These are phyloP conservation scores for Dicorynia guianensis DNA, from an alignment of 306 rosid genomes.

Conservation along the genomic window DNA sequence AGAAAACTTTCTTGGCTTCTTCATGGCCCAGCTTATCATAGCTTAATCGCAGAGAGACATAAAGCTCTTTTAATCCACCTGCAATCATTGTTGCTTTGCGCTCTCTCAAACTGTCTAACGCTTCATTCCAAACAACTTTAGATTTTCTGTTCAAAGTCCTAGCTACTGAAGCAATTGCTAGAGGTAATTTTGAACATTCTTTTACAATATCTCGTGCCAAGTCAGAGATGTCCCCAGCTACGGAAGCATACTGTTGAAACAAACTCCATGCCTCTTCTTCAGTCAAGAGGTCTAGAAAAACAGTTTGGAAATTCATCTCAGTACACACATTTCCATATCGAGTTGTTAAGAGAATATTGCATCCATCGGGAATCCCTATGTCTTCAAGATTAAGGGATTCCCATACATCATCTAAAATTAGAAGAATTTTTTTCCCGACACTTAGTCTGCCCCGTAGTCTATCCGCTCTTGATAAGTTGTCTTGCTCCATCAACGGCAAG, in stretches of 20 bases:
- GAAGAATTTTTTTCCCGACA: background rate
- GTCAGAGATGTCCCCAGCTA: background rate
- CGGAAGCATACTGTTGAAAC: background rate
- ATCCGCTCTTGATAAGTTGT: fast-evolving
- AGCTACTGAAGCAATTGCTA: no score
- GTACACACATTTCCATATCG: background rate
- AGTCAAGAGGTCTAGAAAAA: background rate
- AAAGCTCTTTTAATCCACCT: no score
- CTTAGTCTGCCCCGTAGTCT: background rate
- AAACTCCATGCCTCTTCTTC: background rate
- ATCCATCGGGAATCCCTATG: background rate
- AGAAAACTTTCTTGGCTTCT: no score
- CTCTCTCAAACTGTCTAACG: no score
- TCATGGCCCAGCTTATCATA: no score
- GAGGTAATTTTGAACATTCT: no score
- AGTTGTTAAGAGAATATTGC: background rate
- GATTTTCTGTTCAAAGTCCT: no score
- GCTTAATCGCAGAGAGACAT: no score
- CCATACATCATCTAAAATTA: background rate
- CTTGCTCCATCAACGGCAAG: no score
- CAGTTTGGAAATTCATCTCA: background rate
- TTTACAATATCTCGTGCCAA: no score
- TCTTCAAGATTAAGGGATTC: background rate
- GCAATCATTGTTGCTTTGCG: no score
- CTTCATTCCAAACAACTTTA: no score